Evolutionary conservation across 2,329 filamentous ascomycete genomes (phyloP), one percentile per base, ranked within the genome.

Genomic region (Hypomyces rosellus): DNA sequence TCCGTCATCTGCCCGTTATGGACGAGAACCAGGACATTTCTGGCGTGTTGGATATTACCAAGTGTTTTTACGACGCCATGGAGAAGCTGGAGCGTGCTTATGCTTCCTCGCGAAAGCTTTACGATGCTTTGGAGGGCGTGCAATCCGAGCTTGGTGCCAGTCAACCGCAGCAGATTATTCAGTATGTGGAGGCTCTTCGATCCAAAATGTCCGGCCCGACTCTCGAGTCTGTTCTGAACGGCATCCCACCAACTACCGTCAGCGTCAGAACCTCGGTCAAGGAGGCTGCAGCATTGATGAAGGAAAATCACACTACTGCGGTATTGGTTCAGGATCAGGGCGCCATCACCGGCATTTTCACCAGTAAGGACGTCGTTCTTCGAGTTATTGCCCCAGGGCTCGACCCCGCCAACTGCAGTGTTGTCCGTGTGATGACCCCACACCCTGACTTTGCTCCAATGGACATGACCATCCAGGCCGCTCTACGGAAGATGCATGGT

Each of bases 21-120:
- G 93, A 99, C 70, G 93, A 99, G 75, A 97, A 99, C 69, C 93
- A 99, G 71, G 92, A 99, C 65, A 99, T 99, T 55, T 95, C 91
- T 7, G 93, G 93, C 75, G 91, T 99, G 59, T 76, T 99, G 49
- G 93, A 99, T 70, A 99, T 99, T 62, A 99, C 93, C 51, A 99
- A 97, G 73, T 99, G 93, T 73, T 99, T 99, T 71, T 99, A 99
- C 72, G 93, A 99, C 72, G 93, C 93, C 40, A 99, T 99, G 93
- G 93, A 99, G 76, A 99, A 99, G 76, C 75, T 99, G 54, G 93
- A 99, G 76, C 86, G 93, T 46, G 93, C 93, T 46, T 99, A 99
- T 69, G 90, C 89, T 57, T 97, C 93, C 14, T 99, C 93, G n/a
- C 84, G 93, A 60, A 96, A 96, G 71, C 80, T 99, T 18, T 97